Evolutionary conservation across 768 basidiomycete species (phyloP).

Genomic region (Lactifluus echinatus): DNA sequence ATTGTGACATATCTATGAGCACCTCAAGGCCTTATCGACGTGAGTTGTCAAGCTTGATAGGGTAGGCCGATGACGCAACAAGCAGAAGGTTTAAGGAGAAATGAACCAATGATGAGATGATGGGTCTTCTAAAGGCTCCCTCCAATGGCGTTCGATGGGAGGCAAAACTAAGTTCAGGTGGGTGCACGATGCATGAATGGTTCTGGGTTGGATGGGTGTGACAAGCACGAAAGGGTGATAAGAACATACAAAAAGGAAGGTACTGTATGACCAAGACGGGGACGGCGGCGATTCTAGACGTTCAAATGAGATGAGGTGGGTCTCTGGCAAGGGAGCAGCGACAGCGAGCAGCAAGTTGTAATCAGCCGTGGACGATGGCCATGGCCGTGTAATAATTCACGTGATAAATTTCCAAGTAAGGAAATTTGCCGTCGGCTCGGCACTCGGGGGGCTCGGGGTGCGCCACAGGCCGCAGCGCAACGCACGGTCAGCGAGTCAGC

Average conservation of each 20-base stretch:
- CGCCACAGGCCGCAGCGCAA: background rate
- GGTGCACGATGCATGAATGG: background rate
- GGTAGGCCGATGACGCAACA: constrained; percentile 15
- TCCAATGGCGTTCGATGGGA: constrained; percentile 6
- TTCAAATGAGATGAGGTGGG: background rate
- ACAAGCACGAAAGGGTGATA: background rate
- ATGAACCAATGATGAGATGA: constrained; percentile 8
- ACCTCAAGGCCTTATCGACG: constrained; percentile 10
- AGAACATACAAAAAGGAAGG: background rate
- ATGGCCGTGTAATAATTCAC: no score
- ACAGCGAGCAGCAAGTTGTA: no score
- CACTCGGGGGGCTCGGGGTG: background rate
- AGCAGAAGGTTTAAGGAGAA: constrained; percentile 2
- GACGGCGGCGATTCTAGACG: background rate
- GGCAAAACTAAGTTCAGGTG: constrained; percentile 9
- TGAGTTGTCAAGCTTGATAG: constrained; percentile 8
- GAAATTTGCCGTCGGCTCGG: background rate
- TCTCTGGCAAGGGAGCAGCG: background rate
- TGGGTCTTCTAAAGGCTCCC: background rate
- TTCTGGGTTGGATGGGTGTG: constrained; percentile 2
- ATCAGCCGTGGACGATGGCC: no score
- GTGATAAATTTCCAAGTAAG: background rate
- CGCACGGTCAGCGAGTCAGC: no score
- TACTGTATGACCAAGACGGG: background rate
- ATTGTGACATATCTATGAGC: constrained; percentile 3